Evolutionary conservation across 352 stramenopile genomes (phyloP), one percentile per base, ranked within the genome.

Genomic region (Aphanomyces cochlioides): DNA sequence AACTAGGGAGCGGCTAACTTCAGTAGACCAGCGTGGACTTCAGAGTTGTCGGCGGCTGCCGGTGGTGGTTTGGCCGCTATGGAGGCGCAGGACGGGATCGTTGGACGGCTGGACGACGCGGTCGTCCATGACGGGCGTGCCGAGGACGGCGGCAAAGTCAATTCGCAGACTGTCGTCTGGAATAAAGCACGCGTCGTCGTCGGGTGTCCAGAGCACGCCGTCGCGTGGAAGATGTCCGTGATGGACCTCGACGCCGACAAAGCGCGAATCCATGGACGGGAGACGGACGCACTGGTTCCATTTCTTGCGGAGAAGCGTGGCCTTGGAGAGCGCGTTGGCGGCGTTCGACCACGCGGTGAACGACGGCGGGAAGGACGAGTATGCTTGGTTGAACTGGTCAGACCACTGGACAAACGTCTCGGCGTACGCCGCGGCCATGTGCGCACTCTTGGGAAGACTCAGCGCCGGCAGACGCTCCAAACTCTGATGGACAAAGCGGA

Each of bases 231-330:
- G 10, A n/a, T 50, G 17, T 12, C 17, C 1, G 43, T n/a, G n/a
- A n/a, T n/a, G n/a, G n/a, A n/a, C n/a, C n/a, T 50, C 43, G 43
- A 50, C 43, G 43, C 43, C 43, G 17, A 50, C 43, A 50, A 50
- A 50, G 43, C 43, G 43, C 10, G 10, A 50, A n/a, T 50, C 43
- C 10, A 12, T 12, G 43, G 43, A 50, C 17, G 43, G 43, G 10
- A 50, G 17, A 2, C 43, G 43, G 17, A 12, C 17, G 10, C 43
- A 3, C 2, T 50, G 10, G 10, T 50, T n/a, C 43, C 43, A 50
- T 50, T 50, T 50, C 43, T 50, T 50, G 10, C 17, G 10, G 43
- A 12, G 43, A 12, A 50, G 43, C 28, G 28, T 28, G 43, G 43
- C 10, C 17, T 50, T 12, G 10, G 43, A n/a, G 10, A 50, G 10